Evolutionary conservation across 2,329 filamentous ascomycete species (phyloP).

Genomic region (Arthrinium puccinioides): DNA sequence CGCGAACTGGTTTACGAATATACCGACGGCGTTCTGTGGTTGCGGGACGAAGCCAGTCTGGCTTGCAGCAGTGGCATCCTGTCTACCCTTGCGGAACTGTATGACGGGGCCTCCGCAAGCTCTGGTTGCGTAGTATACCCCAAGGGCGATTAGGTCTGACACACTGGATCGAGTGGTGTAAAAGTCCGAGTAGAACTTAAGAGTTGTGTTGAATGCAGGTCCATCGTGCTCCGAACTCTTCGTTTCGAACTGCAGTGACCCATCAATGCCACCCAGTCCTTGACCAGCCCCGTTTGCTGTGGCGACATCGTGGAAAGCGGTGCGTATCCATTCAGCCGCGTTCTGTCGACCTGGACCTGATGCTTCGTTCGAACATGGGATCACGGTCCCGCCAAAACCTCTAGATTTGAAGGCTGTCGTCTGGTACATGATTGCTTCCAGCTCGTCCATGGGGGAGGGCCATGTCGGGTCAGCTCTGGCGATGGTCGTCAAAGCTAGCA

Average conservation of each 20-base stretch:
- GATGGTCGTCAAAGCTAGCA: too few species aligned
- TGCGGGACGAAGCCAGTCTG: slow-evolving; percentile 43
- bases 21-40: slow-evolving; percentile 45
- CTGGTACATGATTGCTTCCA: slow-evolving; percentile 59
- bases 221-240: slow-evolving; percentile 48
- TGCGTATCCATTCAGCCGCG: slow-evolving; percentile 54
- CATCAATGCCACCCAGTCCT: slow-evolving; percentile 48
- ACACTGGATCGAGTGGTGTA: slow-evolving; percentile 43
- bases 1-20: slow-evolving; percentile 46
- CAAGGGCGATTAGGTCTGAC: slow-evolving; percentile 51
- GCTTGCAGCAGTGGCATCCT: slow-evolving; percentile 44
- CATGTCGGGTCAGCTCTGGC: slow-evolving; percentile 48
- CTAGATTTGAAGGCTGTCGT: slow-evolving; percentile 45
- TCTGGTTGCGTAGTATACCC: slow-evolving; percentile 50
- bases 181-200: slow-evolving; percentile 46
- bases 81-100: slow-evolving; percentile 43
- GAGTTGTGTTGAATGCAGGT: slow-evolving; percentile 44
- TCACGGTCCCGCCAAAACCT: slow-evolving; percentile 49
- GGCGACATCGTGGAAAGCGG: slow-evolving; percentile 56
- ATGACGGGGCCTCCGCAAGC: slow-evolving; percentile 51
- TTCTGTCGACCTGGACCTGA: slow-evolving; percentile 48
- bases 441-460: slow-evolving; percentile 51
- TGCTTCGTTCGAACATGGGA: slow-evolving; percentile 46
- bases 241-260: slow-evolving; percentile 53
- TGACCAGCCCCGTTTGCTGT: slow-evolving; percentile 42